Evolutionary conservation across 345 rosid species (phyloP).

Genomic region (Viola odorata): DNA sequence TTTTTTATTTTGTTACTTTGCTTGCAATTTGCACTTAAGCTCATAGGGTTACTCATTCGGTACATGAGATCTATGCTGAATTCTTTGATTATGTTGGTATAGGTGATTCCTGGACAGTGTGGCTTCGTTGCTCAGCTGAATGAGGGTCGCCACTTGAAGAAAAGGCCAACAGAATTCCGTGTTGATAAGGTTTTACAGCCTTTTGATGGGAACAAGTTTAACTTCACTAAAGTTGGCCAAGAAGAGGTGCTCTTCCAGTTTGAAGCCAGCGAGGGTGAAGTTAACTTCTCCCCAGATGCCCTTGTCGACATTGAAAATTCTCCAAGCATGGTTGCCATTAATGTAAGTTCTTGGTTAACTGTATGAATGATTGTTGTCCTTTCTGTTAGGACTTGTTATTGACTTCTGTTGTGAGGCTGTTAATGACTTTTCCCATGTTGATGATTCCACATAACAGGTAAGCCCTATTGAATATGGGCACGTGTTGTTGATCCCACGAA

Average conservation of each 20-base stretch:
- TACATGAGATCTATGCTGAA: constrained; percentile 4
- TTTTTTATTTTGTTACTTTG: neutral
- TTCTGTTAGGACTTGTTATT: neutral
- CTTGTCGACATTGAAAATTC: constrained; percentile 61
- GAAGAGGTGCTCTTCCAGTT: constrained; percentile 97
- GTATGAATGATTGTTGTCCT: neutral
- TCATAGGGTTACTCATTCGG: neutral
- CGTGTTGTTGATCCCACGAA: constrained; percentile 77
- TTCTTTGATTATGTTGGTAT: constrained; percentile 13
- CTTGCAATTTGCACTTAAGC: neutral
- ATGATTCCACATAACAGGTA: constrained; percentile 44
- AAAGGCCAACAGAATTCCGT: constrained; percentile 92
- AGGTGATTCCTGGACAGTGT: constrained; percentile 82
- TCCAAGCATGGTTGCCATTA: constrained; percentile 90
- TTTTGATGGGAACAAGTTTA: constrained; percentile 84
- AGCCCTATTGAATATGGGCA: constrained; percentile 99
- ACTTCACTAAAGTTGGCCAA: constrained; percentile 89
- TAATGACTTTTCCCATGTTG: neutral
- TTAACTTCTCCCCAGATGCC: constrained; percentile 55
- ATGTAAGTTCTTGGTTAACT: constrained; percentile 36
- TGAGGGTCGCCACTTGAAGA: constrained; percentile 94
- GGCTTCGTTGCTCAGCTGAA: constrained; percentile 96
- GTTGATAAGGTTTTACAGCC: constrained; percentile 93
- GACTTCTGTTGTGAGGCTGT: neutral
- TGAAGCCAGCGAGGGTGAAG: constrained; percentile 63